Base-by-base conservation (phyloP, 2,329 filamentous ascomycete genomes). In the Colletotrichum sp. region DNA sequence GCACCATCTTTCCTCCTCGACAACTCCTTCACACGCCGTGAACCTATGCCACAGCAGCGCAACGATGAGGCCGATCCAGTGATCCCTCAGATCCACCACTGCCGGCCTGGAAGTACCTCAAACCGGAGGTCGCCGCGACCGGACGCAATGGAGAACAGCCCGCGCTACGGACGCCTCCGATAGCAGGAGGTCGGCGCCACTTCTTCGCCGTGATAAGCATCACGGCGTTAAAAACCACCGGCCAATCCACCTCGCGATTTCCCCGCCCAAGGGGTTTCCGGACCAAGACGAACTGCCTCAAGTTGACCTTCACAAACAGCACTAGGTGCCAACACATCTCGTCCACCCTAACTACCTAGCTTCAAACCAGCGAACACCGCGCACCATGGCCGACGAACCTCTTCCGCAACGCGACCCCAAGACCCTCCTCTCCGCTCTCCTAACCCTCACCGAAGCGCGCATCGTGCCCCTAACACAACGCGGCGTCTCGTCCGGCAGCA, bases 401-500 rank as follows among this genome's bases (percentile, higher is more conserved):
- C 78, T 39, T 24, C 72, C 36, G 49, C 30, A 59, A 78, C 18
- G 70, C 39, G 70, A 76, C 21, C 57, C 69, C 4, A 74, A 80
- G 70, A 77, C 80, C 8, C 73, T 89, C 9, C 81, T 90, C 15
- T 79, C 81, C 6, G 81, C 84, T 7, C 82, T 90, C 26, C 86
- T 90, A 49, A 76, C 79, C 32, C 82, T 85, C 2, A 86, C 88
- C 18, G 89, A 90, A 79, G 59, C 84, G 4, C 79, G 83, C 52
- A 88, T 92, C 62, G 85, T 91, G 49, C 89, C 90, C 0, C 84
- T 91, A 26, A 91, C 90, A 1, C 81, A 81, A 1, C 77, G 82
- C 10, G 89, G 89, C 44, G 89, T 92, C 59, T 82, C 86, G 0
- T 87, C 87, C 0, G 90, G 90, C 68, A 88, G 86, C 81, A 92